Conservation (phyloP, 495 filamentous ascomycete genomes). For the Lophium mytilinum region DNA sequence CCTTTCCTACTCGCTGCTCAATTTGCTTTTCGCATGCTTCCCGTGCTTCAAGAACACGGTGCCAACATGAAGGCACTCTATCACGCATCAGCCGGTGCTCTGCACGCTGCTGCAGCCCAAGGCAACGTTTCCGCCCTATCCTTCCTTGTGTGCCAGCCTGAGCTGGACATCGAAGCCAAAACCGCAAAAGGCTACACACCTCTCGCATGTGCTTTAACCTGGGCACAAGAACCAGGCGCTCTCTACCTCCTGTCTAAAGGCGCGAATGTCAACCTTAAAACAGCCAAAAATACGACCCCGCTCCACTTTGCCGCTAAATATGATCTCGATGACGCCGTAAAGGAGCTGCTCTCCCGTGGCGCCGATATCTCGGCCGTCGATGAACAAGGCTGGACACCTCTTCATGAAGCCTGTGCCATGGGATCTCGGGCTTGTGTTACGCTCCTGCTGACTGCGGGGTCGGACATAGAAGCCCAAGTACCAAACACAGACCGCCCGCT, state of each 20-base stretch:
- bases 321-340: background rate
- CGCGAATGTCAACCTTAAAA: conserved; percentile 6
- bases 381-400: background rate
- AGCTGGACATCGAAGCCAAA: conserved; percentile 5
- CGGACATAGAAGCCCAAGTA: conserved; percentile 7
- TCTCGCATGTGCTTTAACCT: conserved; percentile 14
- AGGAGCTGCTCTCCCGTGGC: background rate
- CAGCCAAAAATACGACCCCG: conserved; percentile 1
- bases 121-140: conserved; percentile 8
- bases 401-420: conserved; percentile 8
- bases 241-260: conserved; percentile 2
- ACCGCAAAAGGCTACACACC: conserved; percentile 8
- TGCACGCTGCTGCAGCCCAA: conserved; percentile 11
- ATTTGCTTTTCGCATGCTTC: conserved; percentile 7
- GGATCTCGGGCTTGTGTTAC: background rate
- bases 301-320: conserved; percentile 13
- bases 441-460: conserved; percentile 3
- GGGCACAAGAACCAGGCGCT: conserved; percentile 4
- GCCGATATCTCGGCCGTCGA: background rate
- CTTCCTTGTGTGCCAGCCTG: background rate
- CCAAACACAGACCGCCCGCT: conserved; percentile 13
- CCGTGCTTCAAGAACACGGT: conserved; percentile 2
- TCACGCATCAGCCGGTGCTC: conserved; percentile 4
- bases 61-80: conserved; percentile 12
- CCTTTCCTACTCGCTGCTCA: conserved; percentile 9